Percentiles rank a stretch among this genome's conserved stretches.
phyloP scores from a whole-genome alignment of 2,329 filamentous ascomycete genomes.

The Clarireedia monteithiana region DNA sequence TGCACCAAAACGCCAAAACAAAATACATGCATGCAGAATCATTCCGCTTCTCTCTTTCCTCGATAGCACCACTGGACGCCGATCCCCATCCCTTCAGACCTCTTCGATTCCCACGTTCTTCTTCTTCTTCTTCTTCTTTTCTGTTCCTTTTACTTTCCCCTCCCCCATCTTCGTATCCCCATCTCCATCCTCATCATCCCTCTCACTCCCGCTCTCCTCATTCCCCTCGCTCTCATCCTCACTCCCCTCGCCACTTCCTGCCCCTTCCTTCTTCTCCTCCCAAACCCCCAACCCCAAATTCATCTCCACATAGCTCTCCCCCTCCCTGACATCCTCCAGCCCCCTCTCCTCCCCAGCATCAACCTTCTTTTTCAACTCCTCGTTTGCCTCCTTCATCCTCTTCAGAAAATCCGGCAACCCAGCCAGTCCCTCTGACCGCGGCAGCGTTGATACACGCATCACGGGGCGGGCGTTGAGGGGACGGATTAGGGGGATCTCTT shows the following conservation, averaged over 20 bases:
- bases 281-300: conserved; percentile 17
- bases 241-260: not conserved
- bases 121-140: not conserved
- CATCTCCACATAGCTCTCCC: conserved; percentile 14
- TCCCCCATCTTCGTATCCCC: not conserved
- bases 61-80: no score
- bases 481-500: conserved; percentile 10
- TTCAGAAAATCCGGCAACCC: conserved; percentile 14
- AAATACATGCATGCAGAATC: no score
- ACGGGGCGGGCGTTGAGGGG: conserved; percentile 15
- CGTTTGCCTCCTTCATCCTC: conserved; percentile 18
- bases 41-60: no score
- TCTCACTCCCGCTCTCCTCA: not conserved
- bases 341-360: conserved; percentile 9
- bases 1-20: no score
- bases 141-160: not conserved
- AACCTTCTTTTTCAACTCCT: conserved; percentile 12
- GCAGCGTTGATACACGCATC: conserved; percentile 14
- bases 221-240: not conserved
- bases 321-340: conserved; percentile 8
- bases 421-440: not conserved
- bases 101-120: conserved; percentile 5
- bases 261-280: conserved; percentile 13
- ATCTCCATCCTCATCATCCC: not conserved
- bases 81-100: not conserved